Conservation (phyloP, 495 filamentous ascomycete species). For the Venustampulla echinocandica region DNA sequence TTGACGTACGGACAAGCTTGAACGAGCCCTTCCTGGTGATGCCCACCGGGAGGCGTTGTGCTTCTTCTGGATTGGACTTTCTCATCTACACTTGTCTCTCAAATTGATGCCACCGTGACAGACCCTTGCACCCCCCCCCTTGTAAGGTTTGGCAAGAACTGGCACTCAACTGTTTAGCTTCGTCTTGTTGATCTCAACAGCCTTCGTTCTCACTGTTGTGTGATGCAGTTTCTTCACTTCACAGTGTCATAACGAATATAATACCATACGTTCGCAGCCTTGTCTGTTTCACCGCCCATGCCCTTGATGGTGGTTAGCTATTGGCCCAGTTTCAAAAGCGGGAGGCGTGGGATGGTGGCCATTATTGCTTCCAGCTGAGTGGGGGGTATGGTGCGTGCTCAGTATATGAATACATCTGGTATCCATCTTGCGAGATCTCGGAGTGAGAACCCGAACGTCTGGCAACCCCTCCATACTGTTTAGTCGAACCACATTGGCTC, state of each 20-base stretch:
- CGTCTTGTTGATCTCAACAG: slow-evolving; percentile 6
- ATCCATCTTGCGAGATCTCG: slow-evolving; percentile 15
- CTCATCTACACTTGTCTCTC: slow-evolving; percentile 21
- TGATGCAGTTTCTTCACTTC: slow-evolving; percentile 6
- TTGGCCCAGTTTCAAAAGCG: slow-evolving; percentile 15
- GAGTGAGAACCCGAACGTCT: slow-evolving; percentile 19
- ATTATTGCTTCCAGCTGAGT: slow-evolving; percentile 13
- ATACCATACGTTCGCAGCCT: slow-evolving; percentile 11
- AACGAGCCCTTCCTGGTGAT: slow-evolving; percentile 12
- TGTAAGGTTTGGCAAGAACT: slow-evolving; percentile 16
- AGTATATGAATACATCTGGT: slow-evolving; percentile 22
- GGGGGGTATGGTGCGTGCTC: slow-evolving; percentile 14
- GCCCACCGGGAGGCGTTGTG: slow-evolving; percentile 10
- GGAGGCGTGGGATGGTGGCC: slow-evolving; percentile 17
- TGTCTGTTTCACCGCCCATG: slow-evolving; percentile 19
- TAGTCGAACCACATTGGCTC: slow-evolving; percentile 15
- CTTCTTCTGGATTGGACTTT: slow-evolving; percentile 14
- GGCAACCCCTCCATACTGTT: slow-evolving; percentile 17
- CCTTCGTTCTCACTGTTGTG: slow-evolving; percentile 1
- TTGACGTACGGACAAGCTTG: slow-evolving; percentile 17
- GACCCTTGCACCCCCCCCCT: slow-evolving; percentile 18
- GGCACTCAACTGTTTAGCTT: slow-evolving; percentile 17
- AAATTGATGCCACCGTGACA: slow-evolving; percentile 16
- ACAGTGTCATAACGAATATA: slow-evolving; percentile 10
- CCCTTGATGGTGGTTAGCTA: slow-evolving; percentile 9